phyloP scores from a whole-genome alignment of 2,329 filamentous ascomycete genomes.

The Pyricularia grisea region DNA sequence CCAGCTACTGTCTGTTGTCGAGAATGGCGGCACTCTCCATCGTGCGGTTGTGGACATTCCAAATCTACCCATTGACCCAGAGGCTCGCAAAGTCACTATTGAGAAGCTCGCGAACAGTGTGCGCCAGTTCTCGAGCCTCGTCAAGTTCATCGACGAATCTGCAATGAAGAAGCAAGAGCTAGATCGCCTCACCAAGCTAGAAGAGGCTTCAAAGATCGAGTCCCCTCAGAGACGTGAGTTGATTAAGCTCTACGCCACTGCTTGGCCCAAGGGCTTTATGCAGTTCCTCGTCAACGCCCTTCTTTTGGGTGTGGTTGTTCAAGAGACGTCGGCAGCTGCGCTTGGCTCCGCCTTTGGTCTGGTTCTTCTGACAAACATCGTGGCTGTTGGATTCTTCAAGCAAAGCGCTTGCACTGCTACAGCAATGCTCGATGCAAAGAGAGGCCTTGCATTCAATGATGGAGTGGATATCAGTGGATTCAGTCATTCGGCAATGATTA shows the following conservation, averaged over 20 bases:
- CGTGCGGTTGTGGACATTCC: not conserved
- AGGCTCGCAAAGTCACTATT: not conserved
- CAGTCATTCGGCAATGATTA: slow-evolving; percentile 4
- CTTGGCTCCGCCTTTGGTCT: not conserved
- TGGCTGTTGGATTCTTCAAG: not conserved
- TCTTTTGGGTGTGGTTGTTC: not conserved
- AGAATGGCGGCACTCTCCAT: not conserved
- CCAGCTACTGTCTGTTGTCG: not conserved
- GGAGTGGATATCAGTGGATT: not conserved
- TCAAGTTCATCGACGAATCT: not conserved
- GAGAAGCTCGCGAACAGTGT: not conserved
- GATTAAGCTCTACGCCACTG: not conserved
- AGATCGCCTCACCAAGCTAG: not conserved
- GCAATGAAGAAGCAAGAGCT: not conserved
- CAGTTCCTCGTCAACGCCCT: not conserved
- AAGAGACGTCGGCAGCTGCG: not conserved
- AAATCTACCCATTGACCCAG: not conserved
- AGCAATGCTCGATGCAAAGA: not conserved
- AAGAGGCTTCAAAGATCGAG: not conserved
- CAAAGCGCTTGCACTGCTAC: not conserved
- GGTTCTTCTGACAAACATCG: not conserved
- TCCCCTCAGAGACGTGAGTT: not conserved
- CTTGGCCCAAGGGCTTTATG: not conserved
- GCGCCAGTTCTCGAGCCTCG: not conserved
- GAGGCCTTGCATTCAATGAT: not conserved